Percentiles rank a stretch among this genome's conserved stretches.
These are phyloP conservation scores for Gaultheria prostrata DNA, from an alignment of 148 eudicot genomes.

Conservation along the genomic window DNA sequence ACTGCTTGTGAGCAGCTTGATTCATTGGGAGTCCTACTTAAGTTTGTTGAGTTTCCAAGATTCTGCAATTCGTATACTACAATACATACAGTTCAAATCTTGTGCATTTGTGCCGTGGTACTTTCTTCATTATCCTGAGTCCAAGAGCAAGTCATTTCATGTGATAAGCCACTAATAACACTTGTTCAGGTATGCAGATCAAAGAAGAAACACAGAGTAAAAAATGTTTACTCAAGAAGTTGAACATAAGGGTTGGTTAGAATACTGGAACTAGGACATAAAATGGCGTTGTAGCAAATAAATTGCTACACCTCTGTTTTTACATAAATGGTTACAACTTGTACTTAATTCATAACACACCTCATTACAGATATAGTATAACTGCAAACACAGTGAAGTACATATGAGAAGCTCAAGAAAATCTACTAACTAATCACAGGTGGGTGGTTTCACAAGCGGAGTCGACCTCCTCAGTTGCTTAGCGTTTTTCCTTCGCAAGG, in stretches of 20 bases:
- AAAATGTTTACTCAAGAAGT: not conserved
- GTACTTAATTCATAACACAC: constrained; percentile 4
- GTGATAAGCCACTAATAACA: too few relatives aligned
- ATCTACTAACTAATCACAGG: not conserved
- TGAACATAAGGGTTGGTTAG: not conserved
- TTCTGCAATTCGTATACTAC: not conserved
- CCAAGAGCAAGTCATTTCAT: too few relatives aligned
- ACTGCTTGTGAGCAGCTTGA: too few relatives aligned
- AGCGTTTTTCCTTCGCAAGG: constrained; percentile 50
- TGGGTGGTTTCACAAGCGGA: constrained; percentile 6
- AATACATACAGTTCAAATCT: not conserved
- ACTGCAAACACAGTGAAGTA: not conserved
- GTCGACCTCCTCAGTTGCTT: constrained; percentile 28
- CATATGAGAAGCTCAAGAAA: not conserved
- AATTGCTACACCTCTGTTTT: constrained; percentile 9
- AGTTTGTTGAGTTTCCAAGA: not conserved
- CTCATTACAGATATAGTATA: not conserved
- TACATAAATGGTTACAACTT: not conserved
- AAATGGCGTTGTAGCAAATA: not conserved
- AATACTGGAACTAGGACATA: not conserved
- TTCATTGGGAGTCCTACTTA: too few relatives aligned
- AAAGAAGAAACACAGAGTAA: too few relatives aligned
- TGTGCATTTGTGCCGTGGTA: not conserved
- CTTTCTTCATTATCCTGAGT: not conserved
- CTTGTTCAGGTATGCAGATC: too few relatives aligned